Base-by-base conservation (phyloP, 2,329 filamentous ascomycete genomes). In the Pseudogymnoascus sp. region DNA sequence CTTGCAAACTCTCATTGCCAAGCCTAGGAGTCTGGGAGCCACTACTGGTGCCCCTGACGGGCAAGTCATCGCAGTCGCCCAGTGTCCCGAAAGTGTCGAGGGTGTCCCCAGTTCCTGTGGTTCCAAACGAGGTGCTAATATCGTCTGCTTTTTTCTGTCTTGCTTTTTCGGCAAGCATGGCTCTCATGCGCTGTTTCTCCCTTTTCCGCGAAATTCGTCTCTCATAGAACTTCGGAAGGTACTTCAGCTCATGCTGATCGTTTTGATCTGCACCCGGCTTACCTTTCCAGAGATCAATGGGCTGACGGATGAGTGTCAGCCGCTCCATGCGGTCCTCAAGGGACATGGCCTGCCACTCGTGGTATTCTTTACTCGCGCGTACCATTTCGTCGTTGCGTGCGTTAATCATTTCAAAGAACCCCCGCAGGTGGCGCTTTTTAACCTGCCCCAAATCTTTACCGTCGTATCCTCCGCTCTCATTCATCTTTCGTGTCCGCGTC, bases 301-400 rank as follows among this genome's bases (percentile, higher is more conserved):
- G 62, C 26, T 61, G 35, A 10, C 59, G 35, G 14, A 61, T 14
- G 10, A 35, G 37, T n/a, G n/a, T 45, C 19, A 63, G 16, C 3
- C 26, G 62, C 5, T 49, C 41, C 31, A 58, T 43, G 21, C 62
- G 62, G 6, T 58, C 60, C n/a, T 38, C 60, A 19, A 59, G 41
- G 21, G 31, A 11, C 59, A 63, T 58, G 11, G 33, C 31, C 11
- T 41, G 6, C 60, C 60, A 63, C 6, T 31, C 41, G n/a, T 21
- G 31, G 19, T 62, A 62, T 29, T 58, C 60, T 23, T 31, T 61
- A 2, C 6, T 63, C 7, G 62, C 62, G 7, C 37, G 62, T 19
- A 62, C 4, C 60, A 62, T 59, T 58, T 63, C 59, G 6, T n/a
- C 26, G 3, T 63, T 31, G 49, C 41, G 60, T 19, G 29, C 14